Conservation (phyloP, 31 red algal species). For the Porphyra umbilicalis region DNA sequence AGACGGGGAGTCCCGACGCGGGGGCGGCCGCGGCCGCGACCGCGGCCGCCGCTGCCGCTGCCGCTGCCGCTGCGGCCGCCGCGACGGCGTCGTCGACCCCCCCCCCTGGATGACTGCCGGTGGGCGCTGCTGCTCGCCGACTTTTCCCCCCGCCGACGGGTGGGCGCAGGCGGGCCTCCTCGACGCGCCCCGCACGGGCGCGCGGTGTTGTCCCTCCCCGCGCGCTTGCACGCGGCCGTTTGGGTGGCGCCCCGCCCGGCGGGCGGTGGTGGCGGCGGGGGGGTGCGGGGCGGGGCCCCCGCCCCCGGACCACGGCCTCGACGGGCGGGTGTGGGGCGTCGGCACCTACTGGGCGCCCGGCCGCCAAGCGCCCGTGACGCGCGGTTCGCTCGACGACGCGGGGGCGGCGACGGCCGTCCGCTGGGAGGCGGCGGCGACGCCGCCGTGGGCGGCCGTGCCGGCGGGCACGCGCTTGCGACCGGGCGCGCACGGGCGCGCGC, state of each 20-base stretch:
- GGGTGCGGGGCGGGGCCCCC: too few species aligned
- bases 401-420: slow-evolving; percentile 20
- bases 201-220: slow-evolving; percentile 20
- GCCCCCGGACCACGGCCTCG: slow-evolving; percentile 2
- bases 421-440: background rate
- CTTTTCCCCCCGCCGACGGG: slow-evolving; percentile 26
- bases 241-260: slow-evolving; percentile 12
- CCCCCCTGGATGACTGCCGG: slow-evolving; percentile 16
- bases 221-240: slow-evolving; percentile 47
- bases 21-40: slow-evolving; percentile 2
- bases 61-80: background rate
- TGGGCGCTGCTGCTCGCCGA: slow-evolving; percentile 42
- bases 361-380: slow-evolving; percentile 31
- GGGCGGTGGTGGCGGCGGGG: background rate
- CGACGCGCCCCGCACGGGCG: slow-evolving; percentile 7
- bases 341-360: slow-evolving; percentile 38
- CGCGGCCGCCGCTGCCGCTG: background rate
- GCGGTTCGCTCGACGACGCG: slow-evolving; percentile 18
- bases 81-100: too few species aligned
- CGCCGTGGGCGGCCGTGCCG: background rate
- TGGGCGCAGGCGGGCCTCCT: slow-evolving; percentile 48
- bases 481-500: slow-evolving; percentile 4
- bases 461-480: background rate
- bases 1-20: too few species aligned
- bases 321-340: slow-evolving; percentile 24